Evolutionary conservation across 257 asterid species (phyloP), one percentile per base, ranked within the genome.

Genomic region (Solanum chaucha): DNA sequence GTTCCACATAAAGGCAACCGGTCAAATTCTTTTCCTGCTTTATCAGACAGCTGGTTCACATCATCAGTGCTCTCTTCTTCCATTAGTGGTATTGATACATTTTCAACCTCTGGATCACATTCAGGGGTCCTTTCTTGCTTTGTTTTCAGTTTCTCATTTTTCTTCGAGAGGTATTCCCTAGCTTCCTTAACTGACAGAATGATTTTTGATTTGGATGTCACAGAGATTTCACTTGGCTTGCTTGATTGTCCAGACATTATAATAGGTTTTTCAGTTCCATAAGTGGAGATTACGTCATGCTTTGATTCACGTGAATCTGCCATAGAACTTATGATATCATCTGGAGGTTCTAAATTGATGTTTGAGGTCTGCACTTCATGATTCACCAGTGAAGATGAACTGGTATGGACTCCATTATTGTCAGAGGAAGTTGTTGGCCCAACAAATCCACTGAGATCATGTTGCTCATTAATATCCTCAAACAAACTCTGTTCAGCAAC

Each of bases 111-210:
- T 87, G 87, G 90, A 28, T 64, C 84, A 84, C 74, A 88, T 65
- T 68, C 83, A 70, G 35, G 86, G 81, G 86, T 91, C 67, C 86
- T 78, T 84, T 92, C 91, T 84, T 87, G 90, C 80, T 86, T 88
- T 81, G 80, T 88, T 88, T 90, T 91, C 59, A 24, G 36, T 61
- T 67, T 84, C 19, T 87, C 87, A 82, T 90, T 90, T 91, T 94
- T 94, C 85, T 86, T 90, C 55, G 96, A 92, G 86, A 95, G 97
- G 90, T 94, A 94, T 55, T 93, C 98, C 91, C 94, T 91, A 41
- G 98, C 99, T 94, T 95, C 98, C 89, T 90, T 85, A 82, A 95
- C 96, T 44, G 98, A 94, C 86, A 89, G 90, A 89, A 97, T 97
- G 90, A 95, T 90, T 89, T 90, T 92, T 55, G 93, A 87, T 88